Conservation (phyloP, 768 basidiomycete genomes). For the Kwoniella sp. region DNA sequence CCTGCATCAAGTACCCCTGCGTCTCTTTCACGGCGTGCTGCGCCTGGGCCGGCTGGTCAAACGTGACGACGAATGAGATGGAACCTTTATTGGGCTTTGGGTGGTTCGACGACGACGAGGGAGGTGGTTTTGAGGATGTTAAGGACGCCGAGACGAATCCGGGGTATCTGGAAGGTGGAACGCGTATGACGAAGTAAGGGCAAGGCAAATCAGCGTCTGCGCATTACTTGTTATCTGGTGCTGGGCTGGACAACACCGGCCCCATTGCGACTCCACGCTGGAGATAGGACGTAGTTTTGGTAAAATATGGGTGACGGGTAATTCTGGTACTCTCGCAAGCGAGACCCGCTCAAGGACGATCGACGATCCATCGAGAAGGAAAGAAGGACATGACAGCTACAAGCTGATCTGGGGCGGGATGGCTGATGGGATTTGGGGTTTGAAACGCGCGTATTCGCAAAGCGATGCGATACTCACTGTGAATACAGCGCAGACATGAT, state of each 20-base stretch:
- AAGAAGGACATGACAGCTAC: no score
- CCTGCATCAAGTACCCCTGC: constrained; percentile 80
- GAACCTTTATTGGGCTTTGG: constrained; percentile 54
- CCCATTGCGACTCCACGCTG: no score
- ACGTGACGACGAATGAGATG: constrained; percentile 79
- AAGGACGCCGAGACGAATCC: constrained; percentile 68
- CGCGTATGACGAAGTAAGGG: constrained; percentile 1
- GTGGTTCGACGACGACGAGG: no score
- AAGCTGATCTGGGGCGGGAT: no score
- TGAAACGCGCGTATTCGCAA: no score
- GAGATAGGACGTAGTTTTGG: no score
- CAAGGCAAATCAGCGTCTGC: constrained; percentile 7
- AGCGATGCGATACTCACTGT: constrained; percentile 66
- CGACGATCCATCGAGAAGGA: no score
- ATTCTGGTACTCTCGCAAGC: no score
- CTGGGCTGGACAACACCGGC: no score
- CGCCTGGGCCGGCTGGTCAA: constrained; percentile 74
- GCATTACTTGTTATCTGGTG: no score
- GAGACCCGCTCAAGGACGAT: no score
- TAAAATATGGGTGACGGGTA: neutral
- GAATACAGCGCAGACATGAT: constrained; percentile 86
- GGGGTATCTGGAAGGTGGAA: constrained; percentile 65
- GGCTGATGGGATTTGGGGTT: no score
- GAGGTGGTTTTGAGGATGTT: constrained; percentile 47
- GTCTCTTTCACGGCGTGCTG: constrained; percentile 76